Evolutionary conservation across 2,329 filamentous ascomycete species (phyloP).

Genomic region (Mycosphaerella sp.): DNA sequence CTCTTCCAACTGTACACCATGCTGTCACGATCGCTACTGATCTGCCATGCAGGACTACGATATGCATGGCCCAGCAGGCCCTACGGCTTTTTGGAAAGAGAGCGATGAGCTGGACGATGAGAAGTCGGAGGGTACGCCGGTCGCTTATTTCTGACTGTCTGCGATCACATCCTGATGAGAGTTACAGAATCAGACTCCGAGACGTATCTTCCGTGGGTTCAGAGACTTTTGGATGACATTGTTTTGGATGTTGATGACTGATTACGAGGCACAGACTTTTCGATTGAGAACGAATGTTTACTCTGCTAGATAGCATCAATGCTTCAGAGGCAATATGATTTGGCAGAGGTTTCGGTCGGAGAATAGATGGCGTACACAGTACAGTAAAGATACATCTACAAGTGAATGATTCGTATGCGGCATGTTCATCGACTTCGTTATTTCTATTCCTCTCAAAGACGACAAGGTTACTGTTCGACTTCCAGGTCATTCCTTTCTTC

Average conservation of each 20-base stretch:
- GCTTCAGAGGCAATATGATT: too few relatives aligned
- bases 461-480: too few relatives aligned
- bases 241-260: constrained; percentile 1
- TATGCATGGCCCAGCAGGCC: constrained; percentile 62
- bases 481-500: too few relatives aligned
- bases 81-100: constrained; percentile 73
- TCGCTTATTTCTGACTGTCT: constrained; percentile 21
- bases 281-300: neutral
- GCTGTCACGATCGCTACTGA: neutral
- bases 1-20: too few relatives aligned
- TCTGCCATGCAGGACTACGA: constrained; percentile 54
- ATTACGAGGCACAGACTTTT: constrained; percentile 2
- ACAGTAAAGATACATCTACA: too few relatives aligned
- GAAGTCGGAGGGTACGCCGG: constrained; percentile 23
- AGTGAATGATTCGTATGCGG: too few relatives aligned
- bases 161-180: constrained; percentile 8
- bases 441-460: too few relatives aligned
- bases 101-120: constrained; percentile 44
- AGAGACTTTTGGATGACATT: constrained; percentile 7
- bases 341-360: too few relatives aligned
- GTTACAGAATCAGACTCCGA: neutral
- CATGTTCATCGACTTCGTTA: too few relatives aligned
- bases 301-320: too few relatives aligned
- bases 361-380: too few relatives aligned
- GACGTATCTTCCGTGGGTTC: constrained; percentile 7